Evolutionary conservation across 441 rosid species (phyloP).

Genomic region (Omphalea diandra): DNA sequence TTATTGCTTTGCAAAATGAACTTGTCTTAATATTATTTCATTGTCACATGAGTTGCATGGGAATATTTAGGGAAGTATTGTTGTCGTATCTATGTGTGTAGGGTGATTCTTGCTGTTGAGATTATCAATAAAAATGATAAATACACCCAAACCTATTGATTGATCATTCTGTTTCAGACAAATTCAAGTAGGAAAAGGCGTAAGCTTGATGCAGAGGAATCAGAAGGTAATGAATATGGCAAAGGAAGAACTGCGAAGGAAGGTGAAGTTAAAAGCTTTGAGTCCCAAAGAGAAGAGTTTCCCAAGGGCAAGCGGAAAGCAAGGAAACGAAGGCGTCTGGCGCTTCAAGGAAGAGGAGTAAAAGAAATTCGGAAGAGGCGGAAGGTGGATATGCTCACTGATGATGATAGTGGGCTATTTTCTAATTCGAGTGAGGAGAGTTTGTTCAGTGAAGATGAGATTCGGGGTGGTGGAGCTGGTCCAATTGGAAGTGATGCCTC

Average conservation of each 20-base stretch:
- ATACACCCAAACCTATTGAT: not conserved
- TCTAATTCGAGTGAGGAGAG: constrained; percentile 77
- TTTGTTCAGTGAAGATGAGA: constrained; percentile 67
- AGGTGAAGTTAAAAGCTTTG: constrained; percentile 48
- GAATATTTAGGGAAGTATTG: not conserved
- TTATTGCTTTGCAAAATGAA: no score
- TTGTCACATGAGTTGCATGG: not conserved
- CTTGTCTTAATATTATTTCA: no score
- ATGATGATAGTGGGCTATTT: constrained; percentile 50
- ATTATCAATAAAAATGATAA: not conserved
- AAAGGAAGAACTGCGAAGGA: constrained; percentile 43
- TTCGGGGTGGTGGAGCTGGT: constrained; percentile 43
- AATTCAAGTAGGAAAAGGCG: constrained; percentile 82
- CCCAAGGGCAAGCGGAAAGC: constrained; percentile 87
- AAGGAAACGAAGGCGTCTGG: constrained; percentile 68
- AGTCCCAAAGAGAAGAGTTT: constrained; percentile 69
- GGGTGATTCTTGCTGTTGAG: not conserved
- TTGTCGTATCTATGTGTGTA: not conserved
- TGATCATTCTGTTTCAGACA: constrained; percentile 50
- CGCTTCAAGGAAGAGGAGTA: constrained; percentile 67
- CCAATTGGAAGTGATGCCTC: constrained; percentile 51
- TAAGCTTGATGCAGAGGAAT: constrained; percentile 73
- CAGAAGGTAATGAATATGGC: constrained; percentile 59
- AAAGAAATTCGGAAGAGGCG: constrained; percentile 54
- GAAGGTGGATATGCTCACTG: constrained; percentile 41